Conservation (phyloP, 2,329 filamentous ascomycete genomes). For the Dothiorella sarmentorum region DNA sequence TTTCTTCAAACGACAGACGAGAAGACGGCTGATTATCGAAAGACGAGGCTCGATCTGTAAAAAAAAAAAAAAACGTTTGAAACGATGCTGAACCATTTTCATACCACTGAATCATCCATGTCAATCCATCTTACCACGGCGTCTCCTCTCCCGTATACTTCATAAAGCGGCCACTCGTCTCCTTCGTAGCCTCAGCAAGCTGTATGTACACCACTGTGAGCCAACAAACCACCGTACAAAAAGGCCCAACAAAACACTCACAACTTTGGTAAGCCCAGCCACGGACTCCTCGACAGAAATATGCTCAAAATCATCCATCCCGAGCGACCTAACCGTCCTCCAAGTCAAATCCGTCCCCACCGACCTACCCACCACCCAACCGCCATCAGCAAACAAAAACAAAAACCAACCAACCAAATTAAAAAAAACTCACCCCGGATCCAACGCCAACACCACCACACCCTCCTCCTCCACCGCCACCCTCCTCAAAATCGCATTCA, state of each 20-base stretch:
- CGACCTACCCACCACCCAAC: background rate
- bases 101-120: too few species aligned
- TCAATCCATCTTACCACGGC: too few species aligned
- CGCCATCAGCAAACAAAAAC: background rate
- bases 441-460: background rate
- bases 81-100: too few species aligned
- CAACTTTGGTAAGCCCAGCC: background rate
- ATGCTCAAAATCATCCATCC: background rate
- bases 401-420: background rate
- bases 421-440: background rate
- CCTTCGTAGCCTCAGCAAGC: background rate
- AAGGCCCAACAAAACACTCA: background rate
- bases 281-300: background rate
- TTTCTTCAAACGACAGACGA: too few species aligned
- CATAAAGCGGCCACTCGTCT: background rate
- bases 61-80: too few species aligned
- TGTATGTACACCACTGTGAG: background rate
- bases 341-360: background rate
- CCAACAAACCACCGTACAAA: too few species aligned
- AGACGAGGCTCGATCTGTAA: too few species aligned
- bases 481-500: background rate
- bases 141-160: background rate
- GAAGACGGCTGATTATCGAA: too few species aligned
- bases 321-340: background rate
- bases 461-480: background rate